These are phyloP conservation scores for Mycena leptocephala DNA, from an alignment of 768 basidiomycete species.

Conservation along the genomic window DNA sequence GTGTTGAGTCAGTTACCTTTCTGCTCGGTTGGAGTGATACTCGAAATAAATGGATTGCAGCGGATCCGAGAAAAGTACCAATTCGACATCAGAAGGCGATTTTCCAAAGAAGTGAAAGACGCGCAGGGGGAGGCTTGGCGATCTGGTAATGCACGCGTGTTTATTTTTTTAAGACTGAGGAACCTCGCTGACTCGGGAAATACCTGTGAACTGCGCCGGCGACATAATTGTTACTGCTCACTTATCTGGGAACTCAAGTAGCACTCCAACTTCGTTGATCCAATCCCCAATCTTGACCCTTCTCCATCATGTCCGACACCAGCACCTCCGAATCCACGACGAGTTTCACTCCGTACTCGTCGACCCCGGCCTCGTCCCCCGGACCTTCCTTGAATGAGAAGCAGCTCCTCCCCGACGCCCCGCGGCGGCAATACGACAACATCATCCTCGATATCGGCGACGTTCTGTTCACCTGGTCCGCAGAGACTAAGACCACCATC, in stretches of 20 bases:
- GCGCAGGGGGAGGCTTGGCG: neutral
- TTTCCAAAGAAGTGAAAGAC: neutral
- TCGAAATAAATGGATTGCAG: neutral
- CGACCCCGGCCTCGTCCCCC: neutral
- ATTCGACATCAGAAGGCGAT: neutral
- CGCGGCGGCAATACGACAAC: conserved; percentile 39
- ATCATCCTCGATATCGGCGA: conserved; percentile 71
- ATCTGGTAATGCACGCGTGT: neutral
- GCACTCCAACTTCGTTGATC: neutral
- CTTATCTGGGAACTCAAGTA: neutral
- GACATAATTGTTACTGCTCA: neutral
- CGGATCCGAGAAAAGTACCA: neutral
- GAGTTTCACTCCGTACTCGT: neutral
- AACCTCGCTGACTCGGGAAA: neutral
- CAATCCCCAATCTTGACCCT: too few relatives aligned
- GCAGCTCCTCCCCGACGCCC: neutral
- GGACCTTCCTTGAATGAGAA: neutral
- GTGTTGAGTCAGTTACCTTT: neutral
- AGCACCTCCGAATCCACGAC: neutral
- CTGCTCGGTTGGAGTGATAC: neutral
- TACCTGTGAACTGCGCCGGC: neutral
- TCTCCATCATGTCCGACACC: neutral
- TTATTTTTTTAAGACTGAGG: neutral
- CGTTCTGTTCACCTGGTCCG: conserved; percentile 70
- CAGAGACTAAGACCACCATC: conserved; percentile 60